Evolutionary conservation across 257 asterid genomes (phyloP).

Genomic region (Apocynum venetum): DNA sequence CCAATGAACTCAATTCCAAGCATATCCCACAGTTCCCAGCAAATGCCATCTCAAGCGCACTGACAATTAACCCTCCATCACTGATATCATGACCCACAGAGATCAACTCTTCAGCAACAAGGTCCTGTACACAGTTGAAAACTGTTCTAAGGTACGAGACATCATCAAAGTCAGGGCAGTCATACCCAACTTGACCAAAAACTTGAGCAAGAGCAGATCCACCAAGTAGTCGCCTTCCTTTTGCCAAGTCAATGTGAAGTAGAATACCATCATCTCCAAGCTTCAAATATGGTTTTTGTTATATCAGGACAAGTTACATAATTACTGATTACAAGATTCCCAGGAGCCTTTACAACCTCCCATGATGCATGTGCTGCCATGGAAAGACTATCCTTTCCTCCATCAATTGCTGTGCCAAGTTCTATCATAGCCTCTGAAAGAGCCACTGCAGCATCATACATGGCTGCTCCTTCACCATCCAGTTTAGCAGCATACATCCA

Average conservation of each 20-base stretch:
- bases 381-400: slow-evolving; percentile 96
- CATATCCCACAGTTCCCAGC: slow-evolving; percentile 79
- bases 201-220: slow-evolving; percentile 95
- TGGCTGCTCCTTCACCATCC: slow-evolving; percentile 94
- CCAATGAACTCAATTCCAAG: slow-evolving; percentile 46
- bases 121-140: slow-evolving; percentile 69
- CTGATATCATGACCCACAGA: slow-evolving; percentile 96
- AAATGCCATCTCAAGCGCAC: slow-evolving; percentile 90
- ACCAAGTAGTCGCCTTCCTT: slow-evolving; percentile 77
- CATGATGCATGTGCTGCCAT: slow-evolving; percentile 85
- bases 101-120: slow-evolving; percentile 65
- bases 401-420: slow-evolving; percentile 92
- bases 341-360: slow-evolving; percentile 96
- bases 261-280: slow-evolving; percentile 77
- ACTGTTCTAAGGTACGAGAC: slow-evolving; percentile 62
- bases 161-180: slow-evolving; percentile 86
- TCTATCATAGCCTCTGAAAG: slow-evolving; percentile 93
- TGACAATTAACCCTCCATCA: slow-evolving; percentile 79
- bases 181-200: slow-evolving; percentile 78
- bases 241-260: slow-evolving; percentile 81
- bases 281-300: slow-evolving; percentile 88
- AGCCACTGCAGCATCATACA: slow-evolving; percentile 91
- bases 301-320: slow-evolving; percentile 93
- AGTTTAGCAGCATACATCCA: slow-evolving; percentile 99
- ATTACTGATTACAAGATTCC: slow-evolving; percentile 85